Conservation (phyloP, 2,329 filamentous ascomycete species). For the Epichloe uncinata region DNA sequence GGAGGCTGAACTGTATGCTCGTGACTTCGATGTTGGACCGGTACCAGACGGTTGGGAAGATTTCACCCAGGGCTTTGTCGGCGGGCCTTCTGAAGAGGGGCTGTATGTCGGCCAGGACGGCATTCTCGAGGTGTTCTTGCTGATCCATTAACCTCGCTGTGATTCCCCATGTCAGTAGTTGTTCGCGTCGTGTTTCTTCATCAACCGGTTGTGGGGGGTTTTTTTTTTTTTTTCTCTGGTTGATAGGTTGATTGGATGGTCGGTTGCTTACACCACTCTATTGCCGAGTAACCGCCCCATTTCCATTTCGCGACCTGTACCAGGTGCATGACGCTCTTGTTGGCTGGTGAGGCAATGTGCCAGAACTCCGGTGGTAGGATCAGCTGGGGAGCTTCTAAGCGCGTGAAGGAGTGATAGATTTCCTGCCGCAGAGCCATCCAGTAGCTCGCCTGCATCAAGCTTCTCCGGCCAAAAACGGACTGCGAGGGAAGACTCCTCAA, state of each 20-base stretch:
- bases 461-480: constrained; percentile 21
- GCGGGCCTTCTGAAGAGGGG: constrained; percentile 22
- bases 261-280: constrained; percentile 23
- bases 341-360: constrained; percentile 22
- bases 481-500: constrained; percentile 23
- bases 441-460: constrained; percentile 26
- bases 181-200: too few relatives aligned
- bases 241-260: too few relatives aligned
- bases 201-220: too few relatives aligned
- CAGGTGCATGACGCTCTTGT: constrained; percentile 28
- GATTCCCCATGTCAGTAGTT: neutral
- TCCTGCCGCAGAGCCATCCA: constrained; percentile 29
- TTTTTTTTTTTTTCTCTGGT: too few relatives aligned
- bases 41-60: constrained; percentile 28
- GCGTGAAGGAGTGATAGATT: constrained; percentile 27
- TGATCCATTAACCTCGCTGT: constrained; percentile 23
- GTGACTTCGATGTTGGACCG: constrained; percentile 25
- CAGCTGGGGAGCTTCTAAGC: constrained; percentile 24
- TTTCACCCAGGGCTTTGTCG: constrained; percentile 24
- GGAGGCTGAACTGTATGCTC: constrained; percentile 26
- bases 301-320: constrained; percentile 28
- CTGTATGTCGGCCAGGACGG: constrained; percentile 18
- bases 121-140: constrained; percentile 21
- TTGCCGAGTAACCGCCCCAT: constrained; percentile 22
- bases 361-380: constrained; percentile 22